Evolutionary conservation across 2,329 filamentous ascomycete species (phyloP).

Genomic region (Orbilia javanica): DNA sequence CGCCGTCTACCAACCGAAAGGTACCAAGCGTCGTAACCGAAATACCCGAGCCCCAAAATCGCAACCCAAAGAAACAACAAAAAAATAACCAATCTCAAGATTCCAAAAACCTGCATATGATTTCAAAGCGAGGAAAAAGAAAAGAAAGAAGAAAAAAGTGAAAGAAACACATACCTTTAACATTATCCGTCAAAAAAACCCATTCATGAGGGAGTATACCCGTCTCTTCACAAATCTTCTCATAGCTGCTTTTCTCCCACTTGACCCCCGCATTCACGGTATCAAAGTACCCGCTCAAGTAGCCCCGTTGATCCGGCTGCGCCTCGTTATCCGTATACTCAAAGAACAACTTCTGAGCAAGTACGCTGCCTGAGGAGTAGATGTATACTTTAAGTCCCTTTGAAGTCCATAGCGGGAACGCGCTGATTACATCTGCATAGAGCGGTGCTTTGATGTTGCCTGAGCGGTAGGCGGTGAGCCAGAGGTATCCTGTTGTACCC

Average conservation of each 20-base stretch:
- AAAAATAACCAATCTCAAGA: background rate
- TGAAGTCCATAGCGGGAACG: conserved; percentile 71
- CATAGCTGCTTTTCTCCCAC: conserved; percentile 76
- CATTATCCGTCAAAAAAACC: conserved; percentile 85
- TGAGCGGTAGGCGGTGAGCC: conserved; percentile 78
- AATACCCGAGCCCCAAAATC: conserved; percentile 25
- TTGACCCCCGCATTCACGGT: conserved; percentile 84
- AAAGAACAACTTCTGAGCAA: conserved; percentile 84
- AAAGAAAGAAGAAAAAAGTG: background rate
- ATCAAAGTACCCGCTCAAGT: conserved; percentile 79
- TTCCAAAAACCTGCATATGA: background rate
- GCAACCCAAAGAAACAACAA: conserved; percentile 4
- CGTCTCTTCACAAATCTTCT: conserved; percentile 71
- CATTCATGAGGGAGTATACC: conserved; percentile 70
- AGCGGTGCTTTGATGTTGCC: conserved; percentile 79
- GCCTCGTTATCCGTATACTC: conserved; percentile 72
- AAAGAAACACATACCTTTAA: conserved; percentile 68
- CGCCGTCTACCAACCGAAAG: conserved; percentile 26
- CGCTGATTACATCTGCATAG: conserved; percentile 79
- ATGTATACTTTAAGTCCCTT: conserved; percentile 75
- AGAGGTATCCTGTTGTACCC: conserved; percentile 73
- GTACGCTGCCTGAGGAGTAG: conserved; percentile 84
- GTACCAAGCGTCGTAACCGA: conserved; percentile 15
- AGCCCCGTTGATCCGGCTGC: conserved; percentile 72
- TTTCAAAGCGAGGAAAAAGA: conserved; percentile 11